Base-by-base conservation (phyloP, 2,329 filamentous ascomycete genomes). In the Aspergillus proliferans region DNA sequence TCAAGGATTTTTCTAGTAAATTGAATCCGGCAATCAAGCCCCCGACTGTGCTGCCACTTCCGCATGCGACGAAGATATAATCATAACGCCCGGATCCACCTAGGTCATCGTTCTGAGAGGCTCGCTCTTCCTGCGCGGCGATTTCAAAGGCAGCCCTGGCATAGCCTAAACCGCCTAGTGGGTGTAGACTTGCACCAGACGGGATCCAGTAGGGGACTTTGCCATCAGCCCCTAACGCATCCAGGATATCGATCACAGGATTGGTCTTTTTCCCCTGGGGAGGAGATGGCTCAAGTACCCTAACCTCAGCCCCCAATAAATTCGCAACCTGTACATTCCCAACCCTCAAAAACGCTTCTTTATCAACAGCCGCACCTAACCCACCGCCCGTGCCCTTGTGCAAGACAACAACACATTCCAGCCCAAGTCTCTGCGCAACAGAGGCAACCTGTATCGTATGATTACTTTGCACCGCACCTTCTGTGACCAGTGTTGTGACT, bases 211-310 rank as follows among this genome's bases (percentile, higher is more conserved):
- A 68, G 1, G 64, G 62, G 1, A 49, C 47, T 24, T 60, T 50
- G 0, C 57, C 55, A 0, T 40, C n/a, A 2, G 45, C 43, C 21
- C 49, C 28, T 34, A 70, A 49, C 6, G 57, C 55, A 12, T 59
- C 48, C 28, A 70, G 47, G 4, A 67, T 48, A 2, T 47, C 38
- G 10, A 57, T 46, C 3, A 63, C 47, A 0, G 59, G 49, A 76
- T 87, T 53, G 65, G 85, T 21, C 71, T 85, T 33, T 5, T 14
- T 28, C 8, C 18, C 6, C 22, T 21, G 21, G 19, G 15, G n/a
- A n/a, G n/a, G 14, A n/a, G 34, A n/a, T 38, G 34, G 18, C 8
- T 78, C 18, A 73, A 82, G 59, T 65, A 78, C 19, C 71, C 83
- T 50, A 71, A 82, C 58, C 61, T 67, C 19, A 69, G 71, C 47